Evolutionary conservation across 2,329 filamentous ascomycete species (phyloP).

Genomic region (Epichloe festucae): DNA sequence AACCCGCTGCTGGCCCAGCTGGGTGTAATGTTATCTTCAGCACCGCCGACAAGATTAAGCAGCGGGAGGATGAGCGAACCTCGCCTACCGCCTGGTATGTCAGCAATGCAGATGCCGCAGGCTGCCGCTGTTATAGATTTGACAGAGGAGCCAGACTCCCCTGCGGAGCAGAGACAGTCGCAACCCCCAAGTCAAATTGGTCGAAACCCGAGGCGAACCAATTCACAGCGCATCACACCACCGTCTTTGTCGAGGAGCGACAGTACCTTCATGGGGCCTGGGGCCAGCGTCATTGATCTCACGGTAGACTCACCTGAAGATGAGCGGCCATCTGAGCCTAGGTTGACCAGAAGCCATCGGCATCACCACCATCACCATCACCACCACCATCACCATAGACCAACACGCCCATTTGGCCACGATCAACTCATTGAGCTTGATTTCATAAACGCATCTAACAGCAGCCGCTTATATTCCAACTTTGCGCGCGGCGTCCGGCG

Average conservation of each 20-base stretch:
- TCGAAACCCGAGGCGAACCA: constrained; percentile 29
- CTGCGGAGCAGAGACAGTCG: constrained; percentile 21
- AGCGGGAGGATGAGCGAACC: not conserved
- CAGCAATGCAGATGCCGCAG: constrained; percentile 2
- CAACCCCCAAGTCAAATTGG: constrained; percentile 10
- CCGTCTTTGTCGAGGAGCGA: constrained; percentile 32
- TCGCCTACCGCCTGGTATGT: not conserved
- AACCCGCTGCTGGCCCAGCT: not conserved
- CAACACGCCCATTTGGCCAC: not conserved
- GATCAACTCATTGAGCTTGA: constrained; percentile 17
- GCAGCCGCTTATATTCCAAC: constrained; percentile 5
- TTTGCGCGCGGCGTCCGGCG: constrained; percentile 14
- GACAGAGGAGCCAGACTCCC: constrained; percentile 37
- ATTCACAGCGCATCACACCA: constrained; percentile 26
- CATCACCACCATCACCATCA: constrained; percentile 9
- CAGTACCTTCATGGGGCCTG: constrained; percentile 25
- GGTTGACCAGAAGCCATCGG: constrained; percentile 1
- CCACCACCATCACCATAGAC: constrained; percentile 6
- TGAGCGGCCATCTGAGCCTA: constrained; percentile 12
- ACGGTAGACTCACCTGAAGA: constrained; percentile 32
- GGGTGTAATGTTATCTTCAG: not conserved
- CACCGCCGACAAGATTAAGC: not conserved
- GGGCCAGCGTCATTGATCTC: constrained; percentile 35
- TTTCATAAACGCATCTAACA: constrained; percentile 10
- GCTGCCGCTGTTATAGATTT: constrained; percentile 32